Percentiles rank a stretch among this genome's conserved stretches.
phyloP scores from a whole-genome alignment of 139 green algal genomes.

The Chara braunii region DNA sequence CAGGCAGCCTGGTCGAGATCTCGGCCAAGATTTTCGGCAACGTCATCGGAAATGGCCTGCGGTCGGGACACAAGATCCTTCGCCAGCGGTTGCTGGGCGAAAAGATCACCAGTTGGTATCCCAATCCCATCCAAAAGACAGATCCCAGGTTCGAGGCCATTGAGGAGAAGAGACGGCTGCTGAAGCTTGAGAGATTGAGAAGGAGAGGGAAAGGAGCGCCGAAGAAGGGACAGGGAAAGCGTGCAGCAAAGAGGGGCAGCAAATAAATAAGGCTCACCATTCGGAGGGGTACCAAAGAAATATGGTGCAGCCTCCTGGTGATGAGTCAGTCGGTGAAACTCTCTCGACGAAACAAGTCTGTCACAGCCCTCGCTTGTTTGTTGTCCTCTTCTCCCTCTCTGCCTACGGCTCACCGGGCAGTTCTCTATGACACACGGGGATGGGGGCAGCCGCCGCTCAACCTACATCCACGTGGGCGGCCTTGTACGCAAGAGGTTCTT shows the following conservation, averaged over 20 bases:
- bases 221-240: conserved; percentile 44
- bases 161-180: conserved; percentile 36
- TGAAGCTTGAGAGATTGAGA: conserved; percentile 35
- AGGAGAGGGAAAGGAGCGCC: conserved; percentile 38
- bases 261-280: conserved; percentile 12
- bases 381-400: not conserved
- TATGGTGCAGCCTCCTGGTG: conserved; percentile 2
- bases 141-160: conserved; percentile 54
- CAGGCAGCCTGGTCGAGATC: conserved; percentile 45
- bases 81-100: conserved; percentile 44
- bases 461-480: too few species aligned
- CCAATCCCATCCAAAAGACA: conserved; percentile 22
- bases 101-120: conserved; percentile 51
- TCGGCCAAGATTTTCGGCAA: conserved; percentile 57
- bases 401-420: not conserved
- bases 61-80: conserved; percentile 58
- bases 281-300: too few species aligned
- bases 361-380: not conserved
- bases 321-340: not conserved
- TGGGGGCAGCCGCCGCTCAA: too few species aligned
- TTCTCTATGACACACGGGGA: not conserved
- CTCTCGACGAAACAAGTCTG: not conserved
- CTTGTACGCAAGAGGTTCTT: too few species aligned
- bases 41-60: conserved; percentile 55
- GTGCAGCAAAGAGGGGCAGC: conserved; percentile 33